Evolutionary conservation across 306 rosid genomes (phyloP), one percentile per base, ranked within the genome.

Genomic region (Corylus avellana): DNA sequence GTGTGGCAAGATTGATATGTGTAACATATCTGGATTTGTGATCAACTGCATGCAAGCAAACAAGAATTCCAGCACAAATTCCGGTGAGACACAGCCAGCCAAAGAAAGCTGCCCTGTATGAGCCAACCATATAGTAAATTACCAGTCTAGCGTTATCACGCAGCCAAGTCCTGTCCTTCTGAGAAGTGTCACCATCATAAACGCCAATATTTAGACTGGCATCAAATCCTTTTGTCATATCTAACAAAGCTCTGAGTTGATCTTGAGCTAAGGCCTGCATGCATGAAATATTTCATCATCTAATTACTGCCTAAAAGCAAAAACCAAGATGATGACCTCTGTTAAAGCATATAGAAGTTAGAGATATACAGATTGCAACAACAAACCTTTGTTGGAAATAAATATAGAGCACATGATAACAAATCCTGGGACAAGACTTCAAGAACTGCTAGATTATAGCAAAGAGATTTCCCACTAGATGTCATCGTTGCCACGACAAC

Each of bases 21-120:
- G 97, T 69, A 94, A 81, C 98, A 92, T 94, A 85, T 94, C 98
- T 73, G 98, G 98, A 92, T 94, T 94, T 78, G 98, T 94, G 82
- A 94, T 92, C 89, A 92, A 78, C 97, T 94, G 89, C 87, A 85
- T 46, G 74, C 71, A 81, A 73, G 85, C 58, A 81, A 47, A 85
- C 57, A 70, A 76, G 42, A 51, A 77, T 29, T 73, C 59, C 1
- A 74, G 48, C 32, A 18, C 54, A 81, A 68, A 44, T 12, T 77
- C n/a, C 63, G 80, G 70, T 80, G 83, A 84, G 64, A 67, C 72
- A 79, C 70, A 73, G 63, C 63, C 78, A 86, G 75, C 76, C 56
- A 47, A 75, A 55, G 70, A 67, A 66, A 50, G 51, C 17, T 56
- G 61, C 64, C 56, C 6, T 17, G 50, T 70, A 62, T 58, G 73